A percentile compares a stretch with the other conserved stretches of the same genome.
Evolutionary conservation across 2,329 filamentous ascomycete species (phyloP).

Genomic region (Penicillium verrucosum): DNA sequence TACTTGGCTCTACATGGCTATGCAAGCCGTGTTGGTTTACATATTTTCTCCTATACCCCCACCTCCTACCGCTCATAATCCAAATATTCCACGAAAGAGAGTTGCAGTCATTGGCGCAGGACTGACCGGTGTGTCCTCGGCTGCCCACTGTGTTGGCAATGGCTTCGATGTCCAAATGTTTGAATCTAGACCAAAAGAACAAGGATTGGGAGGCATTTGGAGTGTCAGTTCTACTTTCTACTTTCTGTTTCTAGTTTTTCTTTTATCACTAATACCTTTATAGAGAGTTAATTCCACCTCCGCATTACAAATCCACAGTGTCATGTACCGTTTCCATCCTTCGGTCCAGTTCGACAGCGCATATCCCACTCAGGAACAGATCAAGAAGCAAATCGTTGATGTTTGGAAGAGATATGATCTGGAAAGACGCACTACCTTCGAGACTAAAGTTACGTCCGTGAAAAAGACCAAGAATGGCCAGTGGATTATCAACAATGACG

Average conservation of each 20-base stretch:
- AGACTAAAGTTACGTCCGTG: slow-evolving; percentile 65
- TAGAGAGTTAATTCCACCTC: slow-evolving; percentile 78
- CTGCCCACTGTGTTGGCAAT: slow-evolving; percentile 79
- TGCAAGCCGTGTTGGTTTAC: slow-evolving; percentile 31
- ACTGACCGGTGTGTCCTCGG: slow-evolving; percentile 72
- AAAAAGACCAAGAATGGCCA: slow-evolving; percentile 65
- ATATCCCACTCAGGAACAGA: slow-evolving; percentile 75
- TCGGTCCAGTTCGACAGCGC: slow-evolving; percentile 69
- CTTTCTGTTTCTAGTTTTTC: too few species aligned
- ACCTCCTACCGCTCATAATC: slow-evolving; percentile 57
- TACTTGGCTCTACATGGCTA: slow-evolving; percentile 29
- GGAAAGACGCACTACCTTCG: slow-evolving; percentile 67
- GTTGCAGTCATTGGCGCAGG: slow-evolving; percentile 69
- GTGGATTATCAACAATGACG: slow-evolving; percentile 76
- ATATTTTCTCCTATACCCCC: slow-evolving; percentile 70
- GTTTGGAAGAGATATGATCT: slow-evolving; percentile 75
- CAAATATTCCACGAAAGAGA: slow-evolving; percentile 44
- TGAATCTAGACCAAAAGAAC: slow-evolving; percentile 64
- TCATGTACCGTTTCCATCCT: slow-evolving; percentile 88
- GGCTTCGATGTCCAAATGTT: slow-evolving; percentile 80
- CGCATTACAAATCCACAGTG: slow-evolving; percentile 74
- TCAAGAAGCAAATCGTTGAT: slow-evolving; percentile 66
- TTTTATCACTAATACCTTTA: background rate
- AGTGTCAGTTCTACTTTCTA: slow-evolving; percentile 52
- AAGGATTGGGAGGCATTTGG: slow-evolving; percentile 73